Conservation (phyloP, 257 asterid species). For the Solanum appendiculatum region DNA sequence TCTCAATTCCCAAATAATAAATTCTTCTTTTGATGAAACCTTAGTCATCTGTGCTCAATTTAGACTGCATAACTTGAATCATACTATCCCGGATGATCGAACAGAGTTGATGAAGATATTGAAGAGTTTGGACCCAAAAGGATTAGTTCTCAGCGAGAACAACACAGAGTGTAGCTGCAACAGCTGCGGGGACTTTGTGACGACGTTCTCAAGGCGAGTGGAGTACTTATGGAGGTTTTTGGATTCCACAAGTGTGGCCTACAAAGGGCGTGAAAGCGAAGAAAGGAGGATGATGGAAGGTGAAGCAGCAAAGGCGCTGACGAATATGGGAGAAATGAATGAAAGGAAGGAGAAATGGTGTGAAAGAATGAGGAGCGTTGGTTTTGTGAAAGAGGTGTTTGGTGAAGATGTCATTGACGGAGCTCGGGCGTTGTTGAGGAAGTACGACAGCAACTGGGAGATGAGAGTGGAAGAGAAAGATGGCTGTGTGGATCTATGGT, state of each 20-base stretch:
- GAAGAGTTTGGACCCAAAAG: conserved; percentile 47
- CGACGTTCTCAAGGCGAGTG: conserved; percentile 53
- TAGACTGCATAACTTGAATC: conserved; percentile 58
- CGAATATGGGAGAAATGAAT: conserved; percentile 52
- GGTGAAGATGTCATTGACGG: conserved; percentile 69
- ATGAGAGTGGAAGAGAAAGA: conserved; percentile 52
- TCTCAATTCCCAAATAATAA: conserved; percentile 41
- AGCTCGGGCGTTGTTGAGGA: conserved; percentile 68
- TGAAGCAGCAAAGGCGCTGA: conserved; percentile 68
- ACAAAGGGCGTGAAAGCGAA: conserved; percentile 68
- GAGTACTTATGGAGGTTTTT: conserved; percentile 66
- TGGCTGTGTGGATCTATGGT: conserved; percentile 49
- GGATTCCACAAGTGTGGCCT: conserved; percentile 67
- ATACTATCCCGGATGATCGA: conserved; percentile 46
- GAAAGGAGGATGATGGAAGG: conserved; percentile 88
- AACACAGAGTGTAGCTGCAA: conserved; percentile 61
- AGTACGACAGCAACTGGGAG: conserved; percentile 79
- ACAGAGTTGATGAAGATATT: conserved; percentile 37
- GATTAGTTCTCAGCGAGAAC: conserved; percentile 63
- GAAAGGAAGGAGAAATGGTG: conserved; percentile 76
- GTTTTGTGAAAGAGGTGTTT: conserved; percentile 38
- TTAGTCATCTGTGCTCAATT: conserved; percentile 62
- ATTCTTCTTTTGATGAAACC: conserved; percentile 46
- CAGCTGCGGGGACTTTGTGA: conserved; percentile 59
- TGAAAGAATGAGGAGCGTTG: conserved; percentile 54